Evolutionary conservation across 2,329 filamentous ascomycete species (phyloP), one percentile per base, ranked within the genome.

Genomic region (Parafenestella ontariensis): DNA sequence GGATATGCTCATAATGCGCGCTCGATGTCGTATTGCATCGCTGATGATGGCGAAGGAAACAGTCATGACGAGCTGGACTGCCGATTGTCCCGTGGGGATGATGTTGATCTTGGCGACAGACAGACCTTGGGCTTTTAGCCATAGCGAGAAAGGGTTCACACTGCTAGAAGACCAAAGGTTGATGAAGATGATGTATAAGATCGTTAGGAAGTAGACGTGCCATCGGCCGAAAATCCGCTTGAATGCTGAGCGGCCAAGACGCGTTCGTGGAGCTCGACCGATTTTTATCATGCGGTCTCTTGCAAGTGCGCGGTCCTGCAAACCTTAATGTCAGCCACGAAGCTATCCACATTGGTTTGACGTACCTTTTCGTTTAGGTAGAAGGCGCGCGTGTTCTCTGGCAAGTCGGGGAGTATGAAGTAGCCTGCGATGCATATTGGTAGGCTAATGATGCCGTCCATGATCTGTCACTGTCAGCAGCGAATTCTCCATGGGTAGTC

Each of bases 91-190:
- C 1, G 62, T 65, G 1, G 62, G 62, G 6, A 65, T 65, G 28
- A 62, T 62, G 42, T 65, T 65, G 28, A 65, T 62, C 33, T 62
- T 62, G 0, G 55, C 49, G 2, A 65, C 57, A 3, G 62, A 53
- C 7, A 50, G 29, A 1, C 56, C 52, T 43, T 54, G 21, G 1
- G 57, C 20, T 31, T 65, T 65, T 7, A 65, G 52, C 62, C 62
- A 65, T 1, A 65, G 52, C 5, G 62, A 65, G 49, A 65, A 61
- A 3, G 62, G 62, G 13, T 65, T 65, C 18, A 65, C 57, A 20
- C 57, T 61, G 10, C 44, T 50, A 7, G 59, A 61, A 1, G 59
- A 55, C n/a, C 49, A 48, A 9, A 53, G 42, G 23, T 61, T 65
- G 57, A 65, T 65, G 47, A 65, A 65, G 28, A 65, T 47, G 20